A percentile compares a stretch with the other conserved stretches of the same genome.
Conservation (phyloP, 352 stramenopile species). For the Phytophthora meadii region DNA sequence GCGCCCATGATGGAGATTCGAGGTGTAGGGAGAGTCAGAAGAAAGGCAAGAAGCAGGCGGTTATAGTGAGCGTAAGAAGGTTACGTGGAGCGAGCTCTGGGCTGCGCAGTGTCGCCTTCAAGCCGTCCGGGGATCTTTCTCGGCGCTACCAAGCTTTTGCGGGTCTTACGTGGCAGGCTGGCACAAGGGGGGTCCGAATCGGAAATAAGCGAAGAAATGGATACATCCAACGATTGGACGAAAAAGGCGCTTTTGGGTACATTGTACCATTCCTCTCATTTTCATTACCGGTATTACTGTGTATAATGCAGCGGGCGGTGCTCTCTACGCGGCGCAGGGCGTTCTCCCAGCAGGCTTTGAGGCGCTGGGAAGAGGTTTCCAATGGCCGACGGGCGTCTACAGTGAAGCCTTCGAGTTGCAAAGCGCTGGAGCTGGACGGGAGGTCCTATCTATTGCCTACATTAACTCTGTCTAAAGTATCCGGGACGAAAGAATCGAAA, state of each 20-base stretch:
- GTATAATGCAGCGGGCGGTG: conserved; percentile 44
- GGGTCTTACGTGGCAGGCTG: conserved; percentile 39
- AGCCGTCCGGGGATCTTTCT: conserved; percentile 22
- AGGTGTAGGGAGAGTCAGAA: background rate
- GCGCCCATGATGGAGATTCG: conserved; percentile 61
- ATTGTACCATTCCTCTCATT: background rate
- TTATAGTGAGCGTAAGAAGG: background rate
- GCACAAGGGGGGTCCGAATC: no score
- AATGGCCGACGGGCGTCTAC: conserved; percentile 43
- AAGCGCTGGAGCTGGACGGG: conserved; percentile 59
- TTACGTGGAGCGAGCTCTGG: conserved; percentile 4
- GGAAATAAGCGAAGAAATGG: no score
- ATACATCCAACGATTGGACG: no score
- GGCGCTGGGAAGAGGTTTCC: conserved; percentile 48
- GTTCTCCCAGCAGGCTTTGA: conserved; percentile 71
- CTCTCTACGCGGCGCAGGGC: conserved; percentile 39
- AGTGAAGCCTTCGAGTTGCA: conserved; percentile 29
- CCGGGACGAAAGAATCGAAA: conserved; percentile 24
- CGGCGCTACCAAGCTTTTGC: conserved; percentile 11
- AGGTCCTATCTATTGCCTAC: conserved; percentile 80
- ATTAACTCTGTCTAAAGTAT: conserved; percentile 56
- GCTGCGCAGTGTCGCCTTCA: conserved; percentile 5
- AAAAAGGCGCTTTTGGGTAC: background rate
- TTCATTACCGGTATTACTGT: background rate
- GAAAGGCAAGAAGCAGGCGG: conserved; percentile 18